These are phyloP conservation scores for Neopestalotiopsis clavispora DNA, from an alignment of 2,329 filamentous ascomycete species.

Conservation along the genomic window DNA sequence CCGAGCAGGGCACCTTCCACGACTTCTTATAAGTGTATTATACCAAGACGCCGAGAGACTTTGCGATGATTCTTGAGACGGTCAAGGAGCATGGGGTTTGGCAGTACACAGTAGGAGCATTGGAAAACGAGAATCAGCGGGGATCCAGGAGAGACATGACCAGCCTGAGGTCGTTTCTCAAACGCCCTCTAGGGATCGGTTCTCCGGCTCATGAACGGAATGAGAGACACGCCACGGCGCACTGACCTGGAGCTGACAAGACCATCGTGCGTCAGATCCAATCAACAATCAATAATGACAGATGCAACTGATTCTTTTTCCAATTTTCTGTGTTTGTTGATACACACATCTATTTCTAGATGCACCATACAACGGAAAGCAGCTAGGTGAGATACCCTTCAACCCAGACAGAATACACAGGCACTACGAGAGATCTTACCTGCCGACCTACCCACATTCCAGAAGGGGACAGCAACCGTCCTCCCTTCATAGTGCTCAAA, in stretches of 20 bases:
- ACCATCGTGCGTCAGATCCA: not conserved
- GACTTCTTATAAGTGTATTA: conserved; percentile 10
- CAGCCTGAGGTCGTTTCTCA: conserved; percentile 8
- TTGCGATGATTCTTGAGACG: conserved; percentile 15
- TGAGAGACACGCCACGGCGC: not conserved
- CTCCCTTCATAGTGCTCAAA: not conserved
- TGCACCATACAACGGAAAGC: not conserved
- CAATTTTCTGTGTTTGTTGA: not conserved
- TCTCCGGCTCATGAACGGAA: not conserved
- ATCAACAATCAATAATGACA: not conserved
- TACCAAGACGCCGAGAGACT: conserved; percentile 16
- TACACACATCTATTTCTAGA: not conserved
- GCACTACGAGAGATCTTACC: not conserved
- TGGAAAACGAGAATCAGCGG: not conserved
- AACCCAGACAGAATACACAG: not conserved
- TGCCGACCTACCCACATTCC: not conserved
- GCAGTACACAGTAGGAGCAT: not conserved
- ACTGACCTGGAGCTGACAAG: not conserved
- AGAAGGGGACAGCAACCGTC: not conserved
- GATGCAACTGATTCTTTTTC: not conserved
- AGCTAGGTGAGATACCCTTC: not conserved
- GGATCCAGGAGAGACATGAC: not conserved
- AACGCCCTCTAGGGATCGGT: conserved; percentile 2
- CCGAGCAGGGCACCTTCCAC: not conserved
- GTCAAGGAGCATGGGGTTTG: not conserved